A percentile compares a stretch with the other conserved stretches of the same genome.
Evolutionary conservation across 768 basidiomycete genomes (phyloP).

Genomic region (Leccinum subgranulosum): DNA sequence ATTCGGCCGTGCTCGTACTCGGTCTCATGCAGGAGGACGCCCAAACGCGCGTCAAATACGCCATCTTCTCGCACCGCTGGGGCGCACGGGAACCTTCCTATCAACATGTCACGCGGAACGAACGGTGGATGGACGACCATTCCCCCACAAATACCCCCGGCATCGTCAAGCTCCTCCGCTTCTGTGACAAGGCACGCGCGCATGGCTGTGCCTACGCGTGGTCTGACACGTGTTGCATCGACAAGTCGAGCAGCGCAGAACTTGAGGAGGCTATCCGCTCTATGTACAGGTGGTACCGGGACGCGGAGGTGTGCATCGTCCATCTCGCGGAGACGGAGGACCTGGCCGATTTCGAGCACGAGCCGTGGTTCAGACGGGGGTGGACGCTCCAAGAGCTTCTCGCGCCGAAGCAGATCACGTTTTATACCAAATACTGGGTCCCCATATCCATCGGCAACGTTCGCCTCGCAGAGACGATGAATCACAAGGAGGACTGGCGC

Average conservation of each 20-base stretch:
- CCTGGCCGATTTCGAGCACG: slow-evolving; percentile 9
- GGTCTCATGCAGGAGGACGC: slow-evolving; percentile 3
- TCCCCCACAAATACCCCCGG: neutral
- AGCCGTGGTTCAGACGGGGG: slow-evolving; percentile 9
- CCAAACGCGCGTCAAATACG: slow-evolving; percentile 6
- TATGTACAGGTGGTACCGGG: slow-evolving; percentile 3
- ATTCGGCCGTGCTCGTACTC: neutral
- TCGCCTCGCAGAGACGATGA: neutral
- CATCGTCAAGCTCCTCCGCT: slow-evolving; percentile 2
- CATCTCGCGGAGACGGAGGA: slow-evolving; percentile 7
- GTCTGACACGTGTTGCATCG: slow-evolving; percentile 14
- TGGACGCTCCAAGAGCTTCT: slow-evolving; percentile 14
- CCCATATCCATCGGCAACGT: neutral
- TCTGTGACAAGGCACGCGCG: slow-evolving; percentile 6
- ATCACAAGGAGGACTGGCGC: slow-evolving; percentile 14
- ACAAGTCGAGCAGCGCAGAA: slow-evolving; percentile 15
- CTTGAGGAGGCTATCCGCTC: slow-evolving; percentile 6
- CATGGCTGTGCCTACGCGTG: slow-evolving; percentile 10
- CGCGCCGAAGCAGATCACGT: slow-evolving; percentile 7
- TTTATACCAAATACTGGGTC: slow-evolving; percentile 9
- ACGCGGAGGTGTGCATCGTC: slow-evolving; percentile 12
- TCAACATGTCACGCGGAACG: slow-evolving; percentile 1
- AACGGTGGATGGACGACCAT: neutral
- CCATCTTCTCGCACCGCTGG: slow-evolving; percentile 15
- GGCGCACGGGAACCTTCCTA: slow-evolving; percentile 6